Conservation (phyloP, 306 rosid genomes). For the Ammopiptanthus mongolicus region DNA sequence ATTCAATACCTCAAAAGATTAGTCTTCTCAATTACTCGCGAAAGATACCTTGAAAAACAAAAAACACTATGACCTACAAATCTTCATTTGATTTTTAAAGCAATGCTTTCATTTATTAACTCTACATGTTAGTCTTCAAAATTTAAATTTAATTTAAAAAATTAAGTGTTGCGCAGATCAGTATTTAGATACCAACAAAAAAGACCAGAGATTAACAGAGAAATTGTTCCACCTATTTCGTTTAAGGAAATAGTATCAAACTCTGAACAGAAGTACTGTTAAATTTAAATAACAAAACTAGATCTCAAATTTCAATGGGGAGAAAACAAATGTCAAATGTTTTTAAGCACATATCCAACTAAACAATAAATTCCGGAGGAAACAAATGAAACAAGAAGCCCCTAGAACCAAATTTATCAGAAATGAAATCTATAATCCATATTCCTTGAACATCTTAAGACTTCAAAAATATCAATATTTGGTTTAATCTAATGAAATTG, state of each 20-base stretch:
- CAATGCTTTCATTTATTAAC: too few species aligned
- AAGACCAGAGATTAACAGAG: background rate
- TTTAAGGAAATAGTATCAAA: background rate
- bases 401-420: constrained; percentile 25
- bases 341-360: constrained; percentile 31
- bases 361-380: constrained; percentile 17
- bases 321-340: constrained; percentile 25
- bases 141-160: too few species aligned
- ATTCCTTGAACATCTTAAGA: constrained; percentile 32
- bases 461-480: constrained; percentile 32
- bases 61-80: too few species aligned
- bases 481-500: constrained; percentile 27
- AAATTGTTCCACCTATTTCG: background rate
- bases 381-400: constrained; percentile 21
- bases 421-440: constrained; percentile 26
- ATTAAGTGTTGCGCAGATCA: too few species aligned
- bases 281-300: background rate
- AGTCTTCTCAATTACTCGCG: too few species aligned
- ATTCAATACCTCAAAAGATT: too few species aligned
- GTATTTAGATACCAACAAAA: too few species aligned
- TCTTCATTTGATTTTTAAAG: too few species aligned
- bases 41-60: too few species aligned
- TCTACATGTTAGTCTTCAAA: too few species aligned
- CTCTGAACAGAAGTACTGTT: background rate
- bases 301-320: constrained; percentile 20